phyloP scores from a whole-genome alignment of 2,329 filamentous ascomycete species.

The Neonectria hederae region DNA sequence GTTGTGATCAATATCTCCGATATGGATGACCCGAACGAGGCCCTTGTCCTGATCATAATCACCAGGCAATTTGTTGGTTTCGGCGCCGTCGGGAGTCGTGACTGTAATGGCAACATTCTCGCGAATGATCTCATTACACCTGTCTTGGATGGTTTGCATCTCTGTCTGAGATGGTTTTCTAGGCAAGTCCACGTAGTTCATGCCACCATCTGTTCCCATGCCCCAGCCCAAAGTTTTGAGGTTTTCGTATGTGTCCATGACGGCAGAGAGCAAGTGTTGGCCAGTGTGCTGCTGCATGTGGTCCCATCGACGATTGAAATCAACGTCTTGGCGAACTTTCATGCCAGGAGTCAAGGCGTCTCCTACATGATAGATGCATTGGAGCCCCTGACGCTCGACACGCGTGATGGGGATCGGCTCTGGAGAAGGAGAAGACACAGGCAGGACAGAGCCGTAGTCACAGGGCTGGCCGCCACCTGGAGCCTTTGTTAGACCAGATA shows the following conservation, averaged over 20 bases:
- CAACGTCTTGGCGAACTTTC: constrained; percentile 40
- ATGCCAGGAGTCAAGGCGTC: constrained; percentile 31
- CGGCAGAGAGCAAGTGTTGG: constrained; percentile 45
- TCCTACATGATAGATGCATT: constrained; percentile 39
- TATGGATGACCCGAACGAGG: constrained; percentile 42
- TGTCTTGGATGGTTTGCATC: constrained; percentile 37
- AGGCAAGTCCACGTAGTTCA: constrained; percentile 46
- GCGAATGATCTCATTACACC: constrained; percentile 41
- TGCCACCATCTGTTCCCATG: constrained; percentile 40
- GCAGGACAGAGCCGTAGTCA: constrained; percentile 40
- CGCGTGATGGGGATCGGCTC: constrained; percentile 35
- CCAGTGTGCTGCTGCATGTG: constrained; percentile 49
- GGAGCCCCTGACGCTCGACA: constrained; percentile 42
- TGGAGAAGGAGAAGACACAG: constrained; percentile 15
- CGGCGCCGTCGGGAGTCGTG: constrained; percentile 39
- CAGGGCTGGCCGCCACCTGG: constrained; percentile 46
- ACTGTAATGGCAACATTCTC: constrained; percentile 38
- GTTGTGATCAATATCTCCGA: constrained; percentile 44
- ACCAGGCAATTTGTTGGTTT: constrained; percentile 35
- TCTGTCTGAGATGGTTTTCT: constrained; percentile 41
- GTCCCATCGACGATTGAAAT: constrained; percentile 45
- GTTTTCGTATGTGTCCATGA: constrained; percentile 40
- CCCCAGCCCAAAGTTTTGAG: constrained; percentile 45
- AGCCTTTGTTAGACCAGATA: not conserved
- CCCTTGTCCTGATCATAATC: constrained; percentile 45